Base-by-base conservation (phyloP, 352 stramenopile species). In the Saprolegnia parasitica region DNA sequence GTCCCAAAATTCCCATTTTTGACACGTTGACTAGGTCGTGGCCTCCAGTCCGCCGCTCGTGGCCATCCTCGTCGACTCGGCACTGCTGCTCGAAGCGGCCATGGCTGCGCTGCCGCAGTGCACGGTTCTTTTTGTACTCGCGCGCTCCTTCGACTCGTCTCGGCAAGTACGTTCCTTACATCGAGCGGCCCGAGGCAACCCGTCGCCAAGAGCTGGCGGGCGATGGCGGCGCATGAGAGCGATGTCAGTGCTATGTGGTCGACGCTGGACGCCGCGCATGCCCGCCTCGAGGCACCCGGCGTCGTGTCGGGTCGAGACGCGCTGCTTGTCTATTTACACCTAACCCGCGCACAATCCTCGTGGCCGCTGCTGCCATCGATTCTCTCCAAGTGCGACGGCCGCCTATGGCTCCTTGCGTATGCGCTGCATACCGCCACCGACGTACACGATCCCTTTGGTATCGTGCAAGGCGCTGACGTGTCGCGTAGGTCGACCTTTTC, bases 11-110 rank as follows among this genome's bases (percentile, higher is more conserved):
- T n/a, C n/a, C n/a, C n/a, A n/a, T 15, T 11, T 4, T 16, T 26
- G 13, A 49, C 18, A 8, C 13, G 4, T 16, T 42, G 24, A 2
- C 3, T 60, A 60, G 52, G 24, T 60, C 13, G 13, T 60, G 3
- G 11, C 52, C 20, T 20, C 13, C 24, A 21, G 52, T 40, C 52
- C 52, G 11, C 52, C 32, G 32, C 60, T 68, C 35, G 39, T 68
- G 3, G 62, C 9, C n/a, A 15, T 68, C 10, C 39, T 68, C 16
- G 50, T 54, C 40, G 40, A 68, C 32, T 68, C 62, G 20, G 29
- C 50, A 4, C 20, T 58, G 10, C 13, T 21, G 11, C 37, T 68
- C 20, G 11, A 20, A 32, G 46, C 42, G 5, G 50, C 62, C 4
- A 6, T 8, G 3, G 50, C 50, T 49, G 16, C 62, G 15, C 32